A percentile compares a stretch with the other conserved stretches of the same genome.
These are phyloP conservation scores for Houttuynia cordata DNA, from an alignment of 164 flowering plant species.

Conservation along the genomic window DNA sequence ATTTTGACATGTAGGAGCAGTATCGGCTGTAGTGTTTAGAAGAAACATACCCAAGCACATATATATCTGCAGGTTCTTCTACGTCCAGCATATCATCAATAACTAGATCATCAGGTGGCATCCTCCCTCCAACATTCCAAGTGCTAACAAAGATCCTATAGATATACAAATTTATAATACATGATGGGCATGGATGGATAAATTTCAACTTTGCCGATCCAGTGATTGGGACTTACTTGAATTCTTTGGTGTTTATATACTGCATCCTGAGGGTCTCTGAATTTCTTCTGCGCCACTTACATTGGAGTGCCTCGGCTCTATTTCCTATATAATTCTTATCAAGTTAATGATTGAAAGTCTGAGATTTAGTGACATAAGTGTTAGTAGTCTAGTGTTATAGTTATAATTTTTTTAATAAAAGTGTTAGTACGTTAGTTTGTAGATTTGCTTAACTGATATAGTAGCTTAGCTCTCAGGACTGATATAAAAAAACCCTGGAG, in stretches of 20 bases:
- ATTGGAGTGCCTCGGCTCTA: slow-evolving; percentile 28
- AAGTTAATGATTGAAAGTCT: too few relatives aligned
- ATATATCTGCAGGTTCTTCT: slow-evolving; percentile 74
- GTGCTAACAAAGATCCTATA: slow-evolving; percentile 70
- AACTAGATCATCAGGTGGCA: slow-evolving; percentile 75
- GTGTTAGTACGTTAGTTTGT: too few relatives aligned
- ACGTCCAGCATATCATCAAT: slow-evolving; percentile 67
- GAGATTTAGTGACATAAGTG: background rate
- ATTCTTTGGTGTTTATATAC: slow-evolving; percentile 68
- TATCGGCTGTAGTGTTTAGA: too few relatives aligned
- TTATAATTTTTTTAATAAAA: too few relatives aligned
- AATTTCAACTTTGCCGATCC: background rate
- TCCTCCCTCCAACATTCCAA: slow-evolving; percentile 89
- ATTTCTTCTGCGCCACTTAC: slow-evolving; percentile 51
- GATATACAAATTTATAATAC: background rate
- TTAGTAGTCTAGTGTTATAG: background rate
- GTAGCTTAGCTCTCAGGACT: too few relatives aligned
- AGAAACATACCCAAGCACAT: slow-evolving; percentile 78
- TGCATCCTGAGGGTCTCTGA: slow-evolving; percentile 88
- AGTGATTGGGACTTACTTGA: slow-evolving; percentile 30
- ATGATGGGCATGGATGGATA: background rate
- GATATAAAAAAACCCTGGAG: too few relatives aligned
- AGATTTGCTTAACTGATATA: too few relatives aligned
- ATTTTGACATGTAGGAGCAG: background rate
- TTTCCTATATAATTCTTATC: slow-evolving; percentile 1